Evolutionary conservation across 2,329 filamentous ascomycete species (phyloP).

Genomic region (Monilinia aucupariae): DNA sequence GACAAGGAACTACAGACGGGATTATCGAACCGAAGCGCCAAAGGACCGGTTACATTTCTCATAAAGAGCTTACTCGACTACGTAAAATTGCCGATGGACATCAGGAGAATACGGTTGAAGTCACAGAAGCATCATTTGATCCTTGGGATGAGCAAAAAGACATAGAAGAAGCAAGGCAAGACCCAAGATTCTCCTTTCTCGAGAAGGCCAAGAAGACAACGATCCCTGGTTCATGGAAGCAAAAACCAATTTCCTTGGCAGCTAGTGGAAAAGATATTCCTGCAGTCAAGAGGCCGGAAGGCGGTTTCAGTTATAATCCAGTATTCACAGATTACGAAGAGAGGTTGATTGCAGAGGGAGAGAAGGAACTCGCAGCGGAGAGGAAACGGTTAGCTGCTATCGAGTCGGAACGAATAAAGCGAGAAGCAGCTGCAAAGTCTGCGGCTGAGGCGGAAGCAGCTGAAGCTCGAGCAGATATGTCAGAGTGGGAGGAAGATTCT

Average conservation of each 20-base stretch:
- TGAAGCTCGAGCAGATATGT: conserved; percentile 58
- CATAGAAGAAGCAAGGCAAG: conserved; percentile 41
- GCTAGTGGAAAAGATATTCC: conserved; percentile 74
- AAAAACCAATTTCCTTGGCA: conserved; percentile 74
- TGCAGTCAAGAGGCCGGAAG: conserved; percentile 71
- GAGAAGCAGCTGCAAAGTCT: conserved; percentile 63
- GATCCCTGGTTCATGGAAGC: conserved; percentile 68
- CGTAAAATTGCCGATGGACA: conserved; percentile 71
- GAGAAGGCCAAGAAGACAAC: conserved; percentile 60
- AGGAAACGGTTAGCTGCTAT: conserved; percentile 63
- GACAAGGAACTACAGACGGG: conserved; percentile 66
- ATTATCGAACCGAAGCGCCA: conserved; percentile 67
- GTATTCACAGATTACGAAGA: conserved; percentile 78
- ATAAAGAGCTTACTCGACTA: conserved; percentile 76
- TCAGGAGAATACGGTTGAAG: conserved; percentile 41
- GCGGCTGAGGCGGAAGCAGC: conserved; percentile 71
- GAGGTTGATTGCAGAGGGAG: conserved; percentile 67
- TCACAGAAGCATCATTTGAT: conserved; percentile 66
- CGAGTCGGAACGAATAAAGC: conserved; percentile 59
- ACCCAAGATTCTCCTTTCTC: conserved; percentile 59
- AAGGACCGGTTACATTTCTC: conserved; percentile 72
- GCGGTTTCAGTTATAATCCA: conserved; percentile 90
- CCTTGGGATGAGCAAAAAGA: conserved; percentile 62
- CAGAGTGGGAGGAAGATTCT: conserved; percentile 78
- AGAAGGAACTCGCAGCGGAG: conserved; percentile 74